Percentiles rank a stretch among this genome's conserved stretches.
These are phyloP conservation scores for Eucalyptus cloeziana DNA, from an alignment of 345 rosid species.

Conservation along the genomic window DNA sequence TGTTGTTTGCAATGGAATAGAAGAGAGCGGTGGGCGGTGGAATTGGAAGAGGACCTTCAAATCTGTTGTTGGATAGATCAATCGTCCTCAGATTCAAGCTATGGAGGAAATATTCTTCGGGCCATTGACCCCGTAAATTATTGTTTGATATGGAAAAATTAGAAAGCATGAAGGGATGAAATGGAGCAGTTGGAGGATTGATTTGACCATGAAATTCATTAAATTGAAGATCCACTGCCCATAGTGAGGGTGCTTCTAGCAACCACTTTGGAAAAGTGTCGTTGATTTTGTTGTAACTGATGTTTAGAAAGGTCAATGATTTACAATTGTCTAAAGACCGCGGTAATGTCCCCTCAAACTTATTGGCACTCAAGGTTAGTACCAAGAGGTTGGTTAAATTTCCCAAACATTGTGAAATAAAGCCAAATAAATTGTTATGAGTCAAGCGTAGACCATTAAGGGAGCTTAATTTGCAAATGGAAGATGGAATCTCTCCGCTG, in stretches of 20 bases:
- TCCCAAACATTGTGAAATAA: not conserved
- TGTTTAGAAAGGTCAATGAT: not conserved
- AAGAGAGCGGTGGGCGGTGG: not conserved
- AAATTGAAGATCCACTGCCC: rapidly evolving
- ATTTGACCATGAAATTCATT: not conserved
- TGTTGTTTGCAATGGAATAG: not conserved
- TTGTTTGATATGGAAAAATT: not conserved
- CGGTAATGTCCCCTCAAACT: not conserved
- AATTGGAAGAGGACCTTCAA: not conserved
- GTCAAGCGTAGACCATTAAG: rapidly evolving
- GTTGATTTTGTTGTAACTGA: not conserved
- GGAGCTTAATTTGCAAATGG: not conserved
- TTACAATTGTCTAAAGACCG: not conserved
- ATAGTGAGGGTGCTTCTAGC: not conserved
- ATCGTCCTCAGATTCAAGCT: not conserved
- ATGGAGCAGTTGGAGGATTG: not conserved
- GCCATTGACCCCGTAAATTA: not conserved
- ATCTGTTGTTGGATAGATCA: not conserved
- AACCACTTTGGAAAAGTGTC: not conserved
- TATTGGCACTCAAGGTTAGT: constrained; percentile 1
- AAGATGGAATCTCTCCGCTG: not conserved
- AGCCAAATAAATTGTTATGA: not conserved
- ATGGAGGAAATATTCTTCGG: not conserved
- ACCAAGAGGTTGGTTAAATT: not conserved
- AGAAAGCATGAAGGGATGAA: not conserved